Evolutionary conservation across 306 rosid species (phyloP), one percentile per base, ranked within the genome.

Genomic region (Styphnolobium japonicum): DNA sequence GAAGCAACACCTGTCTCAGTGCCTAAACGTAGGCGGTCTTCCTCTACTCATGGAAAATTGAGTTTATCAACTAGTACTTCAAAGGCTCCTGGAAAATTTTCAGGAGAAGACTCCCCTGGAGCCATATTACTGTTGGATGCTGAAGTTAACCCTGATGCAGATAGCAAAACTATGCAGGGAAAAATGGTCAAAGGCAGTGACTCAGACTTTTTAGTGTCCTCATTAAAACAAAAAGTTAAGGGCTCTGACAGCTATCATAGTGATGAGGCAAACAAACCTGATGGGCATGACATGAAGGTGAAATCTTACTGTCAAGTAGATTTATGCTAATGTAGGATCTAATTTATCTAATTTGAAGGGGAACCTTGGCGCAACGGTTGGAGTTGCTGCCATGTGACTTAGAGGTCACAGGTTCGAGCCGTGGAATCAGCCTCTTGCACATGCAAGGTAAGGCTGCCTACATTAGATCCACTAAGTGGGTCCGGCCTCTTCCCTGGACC

Each of bases 21-120:
- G 73, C 84, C 98, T 14, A 93, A 96, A 73, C 87, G 87, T 6
- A 81, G 82, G 83, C 84, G 86, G 85, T 85, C 98, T 56, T 84
- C 88, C 62, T 56, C 89, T 10, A 22, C 81, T 74, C 86, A 79
- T 15, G 81, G 87, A 63, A 88, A 81, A 58, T 72, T 77, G 77
- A 92, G 87, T 81, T 45, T 78, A 58, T 79, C 87, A 29, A 82
- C 84, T 73, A 87, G 80, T 81, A 71, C 76, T 49, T 83, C 82
- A 27, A 90, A 86, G 85, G 79, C 84, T 63, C 73, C 79, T 67
- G 62, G 67, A 60, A 82, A 80, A 81, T 88, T 75, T 67, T 83
- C 89, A 42, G 75, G 71, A 23, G 84, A 77, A 68, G 86, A 78
- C 79, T 81, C 77, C 65, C 73, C 48, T 31, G 78, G 42, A 60